phyloP scores from a whole-genome alignment of 768 basidiomycete species.

The Lactarius tabidus region DNA sequence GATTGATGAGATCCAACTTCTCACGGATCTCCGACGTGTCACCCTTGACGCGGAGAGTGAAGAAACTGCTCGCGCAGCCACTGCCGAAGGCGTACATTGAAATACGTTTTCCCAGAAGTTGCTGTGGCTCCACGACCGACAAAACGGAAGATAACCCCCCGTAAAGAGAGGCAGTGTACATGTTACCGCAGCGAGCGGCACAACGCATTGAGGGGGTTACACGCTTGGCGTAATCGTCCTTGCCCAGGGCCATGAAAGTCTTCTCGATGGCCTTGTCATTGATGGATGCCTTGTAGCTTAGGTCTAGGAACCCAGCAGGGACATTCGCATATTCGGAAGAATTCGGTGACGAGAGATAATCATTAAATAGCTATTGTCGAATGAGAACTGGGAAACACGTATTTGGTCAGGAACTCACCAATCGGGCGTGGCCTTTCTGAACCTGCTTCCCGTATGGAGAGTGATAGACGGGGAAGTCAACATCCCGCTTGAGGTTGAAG shows the following conservation, averaged over 20 bases:
- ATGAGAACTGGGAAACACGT: constrained; percentile 2
- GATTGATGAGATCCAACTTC: constrained; percentile 76
- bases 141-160: constrained; percentile 89
- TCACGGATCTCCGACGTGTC: constrained; percentile 76
- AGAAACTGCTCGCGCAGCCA: constrained; percentile 95
- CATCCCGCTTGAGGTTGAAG: constrained; percentile 61
- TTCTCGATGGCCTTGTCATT: constrained; percentile 96
- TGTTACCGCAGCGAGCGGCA: constrained; percentile 92
- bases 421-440: constrained; percentile 91
- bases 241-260: constrained; percentile 80
- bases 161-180: constrained; percentile 96
- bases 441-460: constrained; percentile 99
- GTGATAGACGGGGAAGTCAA: constrained; percentile 96
- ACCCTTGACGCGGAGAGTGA: constrained; percentile 80
- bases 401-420: constrained; percentile 40
- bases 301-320: constrained; percentile 63
- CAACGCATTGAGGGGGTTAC: constrained; percentile 82
- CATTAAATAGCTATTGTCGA: constrained; percentile 57
- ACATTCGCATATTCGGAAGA: constrained; percentile 65
- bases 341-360: constrained; percentile 79
- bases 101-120: constrained; percentile 77
- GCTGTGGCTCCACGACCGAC: constrained; percentile 62
- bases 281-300: constrained; percentile 68
- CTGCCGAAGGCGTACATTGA: constrained; percentile 96
- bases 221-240: constrained; percentile 66